Percentiles rank a stretch among this genome's conserved stretches.
These are phyloP conservation scores for Aspergillus sclerotioniger DNA, from an alignment of 495 filamentous ascomycete genomes.

Conservation along the genomic window DNA sequence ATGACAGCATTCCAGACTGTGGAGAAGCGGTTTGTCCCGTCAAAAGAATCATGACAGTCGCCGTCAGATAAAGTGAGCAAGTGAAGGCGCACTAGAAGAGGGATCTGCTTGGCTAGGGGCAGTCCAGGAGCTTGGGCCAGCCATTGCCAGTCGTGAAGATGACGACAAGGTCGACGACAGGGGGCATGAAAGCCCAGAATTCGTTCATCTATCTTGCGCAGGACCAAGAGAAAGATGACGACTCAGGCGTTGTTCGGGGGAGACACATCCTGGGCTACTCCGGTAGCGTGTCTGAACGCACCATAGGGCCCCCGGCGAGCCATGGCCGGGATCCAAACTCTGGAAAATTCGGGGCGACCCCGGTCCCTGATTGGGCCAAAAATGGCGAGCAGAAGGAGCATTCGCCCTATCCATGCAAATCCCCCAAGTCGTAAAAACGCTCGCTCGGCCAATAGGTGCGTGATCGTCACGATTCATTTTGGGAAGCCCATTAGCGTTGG, in stretches of 20 bases:
- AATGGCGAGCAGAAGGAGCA: conserved; percentile 24
- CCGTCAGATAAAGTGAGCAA: conserved; percentile 5
- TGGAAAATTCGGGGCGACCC: conserved; percentile 27
- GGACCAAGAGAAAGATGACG: conserved; percentile 10
- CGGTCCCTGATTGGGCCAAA: conserved; percentile 40
- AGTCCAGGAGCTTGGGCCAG: conserved; percentile 40
- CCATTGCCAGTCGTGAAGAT: conserved; percentile 22
- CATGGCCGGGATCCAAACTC: conserved; percentile 33
- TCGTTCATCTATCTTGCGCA: conserved; percentile 9
- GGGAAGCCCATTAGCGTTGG: conserved; percentile 15
- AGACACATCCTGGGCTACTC: not conserved
- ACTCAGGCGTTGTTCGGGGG: not conserved
- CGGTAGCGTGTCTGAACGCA: conserved; percentile 11
- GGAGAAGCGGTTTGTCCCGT: conserved; percentile 18
- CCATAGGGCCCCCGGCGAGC: conserved; percentile 18
- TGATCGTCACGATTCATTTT: conserved; percentile 32
- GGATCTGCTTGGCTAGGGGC: conserved; percentile 29
- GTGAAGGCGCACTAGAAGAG: conserved; percentile 13
- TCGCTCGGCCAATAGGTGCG: conserved; percentile 18
- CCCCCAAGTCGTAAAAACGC: conserved; percentile 30
- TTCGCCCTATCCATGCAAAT: conserved; percentile 31
- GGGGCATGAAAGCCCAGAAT: conserved; percentile 3
- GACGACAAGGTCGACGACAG: conserved; percentile 17
- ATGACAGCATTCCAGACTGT: conserved; percentile 21
- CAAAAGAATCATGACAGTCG: not conserved